Percentiles rank a stretch among this genome's conserved stretches.
Conservation (phyloP, 306 rosid genomes). For the Vigna angularis region DNA sequence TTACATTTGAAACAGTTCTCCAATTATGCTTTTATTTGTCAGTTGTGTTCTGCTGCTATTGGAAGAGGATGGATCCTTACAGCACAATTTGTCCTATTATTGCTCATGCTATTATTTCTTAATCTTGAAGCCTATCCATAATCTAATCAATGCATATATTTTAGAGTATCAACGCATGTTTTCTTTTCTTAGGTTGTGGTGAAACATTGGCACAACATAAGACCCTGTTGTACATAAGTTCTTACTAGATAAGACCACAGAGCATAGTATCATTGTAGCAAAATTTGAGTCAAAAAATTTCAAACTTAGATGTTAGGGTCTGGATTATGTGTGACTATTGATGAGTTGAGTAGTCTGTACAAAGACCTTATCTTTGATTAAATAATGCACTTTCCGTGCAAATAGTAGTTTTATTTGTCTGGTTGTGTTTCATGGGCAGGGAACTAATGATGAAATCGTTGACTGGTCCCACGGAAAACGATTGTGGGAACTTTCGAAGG, state of each 20-base stretch:
- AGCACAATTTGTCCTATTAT: neutral
- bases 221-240: neutral
- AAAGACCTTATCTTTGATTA: conserved; percentile 5
- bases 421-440: conserved; percentile 61
- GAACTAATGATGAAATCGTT: conserved; percentile 92
- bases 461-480: conserved; percentile 96
- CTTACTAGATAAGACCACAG: neutral
- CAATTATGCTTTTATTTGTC: neutral
- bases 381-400: conserved; percentile 12
- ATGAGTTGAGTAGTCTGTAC: neutral
- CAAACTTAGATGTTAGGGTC: no score
- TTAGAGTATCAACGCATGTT: conserved; percentile 4
- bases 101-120: conserved; percentile 12
- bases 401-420: conserved; percentile 37
- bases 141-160: neutral
- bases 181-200: conserved; percentile 15
- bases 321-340: neutral
- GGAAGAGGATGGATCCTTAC: neutral
- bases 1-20: neutral
- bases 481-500: conserved; percentile 95
- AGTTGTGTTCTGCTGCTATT: neutral
- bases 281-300: neutral
- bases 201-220: neutral
- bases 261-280: conserved; percentile 3
- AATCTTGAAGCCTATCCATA: conserved; percentile 16